Evolutionary conservation across 108 stramenopile species (phyloP), one percentile per base, ranked within the genome.

Genomic region (Mayamaea pseudoterrestris): DNA sequence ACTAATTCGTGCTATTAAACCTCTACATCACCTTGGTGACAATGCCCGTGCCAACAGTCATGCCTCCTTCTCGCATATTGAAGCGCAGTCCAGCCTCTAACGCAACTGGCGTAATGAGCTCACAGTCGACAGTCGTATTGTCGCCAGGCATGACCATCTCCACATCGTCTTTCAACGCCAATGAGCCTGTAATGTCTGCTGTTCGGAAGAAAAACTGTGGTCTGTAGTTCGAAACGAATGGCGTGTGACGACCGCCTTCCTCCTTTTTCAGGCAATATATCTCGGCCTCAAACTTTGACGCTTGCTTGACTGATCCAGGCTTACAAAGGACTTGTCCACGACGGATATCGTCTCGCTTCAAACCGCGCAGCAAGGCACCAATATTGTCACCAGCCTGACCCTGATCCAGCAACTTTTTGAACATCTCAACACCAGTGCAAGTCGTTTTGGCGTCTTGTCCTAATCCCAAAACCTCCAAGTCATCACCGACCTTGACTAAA

Each of bases 121-220:
- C 86, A n/a, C 95, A 84, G 46, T 81, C 79, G 32, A 99, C 61
- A 21, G 94, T 78, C 41, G 90, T 69, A 59, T 97, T 96, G 69
- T 99, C 98, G 21, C 98, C 98, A 16, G 98, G 98, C 96, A 98
- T 94, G 51, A 98, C 83, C 98, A 99, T 98, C 70, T 98, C 96
- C 13, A 74, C 81, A 48, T 92, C 95, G 41, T 93, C 93, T 40
- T 73, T 71, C 35, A 98, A 66, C 28, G 71, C 58, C 39, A 97
- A 57, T 35, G 81, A 67, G 16, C 98, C 98, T 37, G 96, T 99
- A 30, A 99, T 56, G 73, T 99, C 98, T 7, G 98, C 93, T 24
- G 98, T 99, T 49, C 98, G 93, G 69, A 99, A 73, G 66, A 95
- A 99, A 73, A 99, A 97, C 67, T 99, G 98, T 41, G 98, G 98